Evolutionary conservation across 495 filamentous ascomycete species (phyloP).

Genomic region (Jackrogersella multiformis): DNA sequence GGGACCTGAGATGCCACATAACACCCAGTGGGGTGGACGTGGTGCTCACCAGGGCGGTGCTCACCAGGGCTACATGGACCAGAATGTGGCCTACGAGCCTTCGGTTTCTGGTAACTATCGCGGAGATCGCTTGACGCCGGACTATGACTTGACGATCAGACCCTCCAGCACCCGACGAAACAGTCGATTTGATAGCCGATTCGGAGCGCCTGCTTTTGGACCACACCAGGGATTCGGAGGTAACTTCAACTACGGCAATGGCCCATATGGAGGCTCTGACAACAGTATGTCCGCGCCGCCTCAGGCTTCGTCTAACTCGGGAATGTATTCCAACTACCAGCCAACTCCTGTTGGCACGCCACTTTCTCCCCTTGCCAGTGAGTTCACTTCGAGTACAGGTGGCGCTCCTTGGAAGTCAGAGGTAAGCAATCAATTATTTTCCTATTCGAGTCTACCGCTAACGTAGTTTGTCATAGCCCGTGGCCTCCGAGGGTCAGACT

Average conservation of each 20-base stretch:
- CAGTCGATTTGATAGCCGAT: conserved; percentile 56
- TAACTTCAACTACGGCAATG: conserved; percentile 34
- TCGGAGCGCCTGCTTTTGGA: conserved; percentile 33
- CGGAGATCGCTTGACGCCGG: conserved; percentile 55
- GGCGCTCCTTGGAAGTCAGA: conserved; percentile 61
- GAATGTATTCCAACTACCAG: conserved; percentile 69
- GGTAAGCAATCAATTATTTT: conserved; percentile 47
- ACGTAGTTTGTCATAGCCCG: conserved; percentile 44
- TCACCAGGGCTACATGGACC: conserved; percentile 47
- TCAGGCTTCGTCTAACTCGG: conserved; percentile 51
- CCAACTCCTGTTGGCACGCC: conserved; percentile 78
- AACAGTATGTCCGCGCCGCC: conserved; percentile 43
- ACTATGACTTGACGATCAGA: conserved; percentile 55
- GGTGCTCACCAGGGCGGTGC: conserved; percentile 43
- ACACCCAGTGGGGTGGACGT: conserved; percentile 53
- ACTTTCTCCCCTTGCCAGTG: conserved; percentile 83
- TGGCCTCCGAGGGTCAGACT: conserved; percentile 69
- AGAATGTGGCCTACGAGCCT: conserved; percentile 41
- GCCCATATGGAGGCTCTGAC: conserved; percentile 54
- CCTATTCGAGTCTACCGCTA: neutral
- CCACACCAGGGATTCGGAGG: conserved; percentile 25
- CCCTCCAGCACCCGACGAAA: conserved; percentile 49
- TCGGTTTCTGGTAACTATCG: conserved; percentile 51
- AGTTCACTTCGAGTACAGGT: conserved; percentile 69
- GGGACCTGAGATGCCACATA: conserved; percentile 48